Evolutionary conservation across 2,329 filamentous ascomycete species (phyloP).

Genomic region (Dothidotthia symphoricarpi): DNA sequence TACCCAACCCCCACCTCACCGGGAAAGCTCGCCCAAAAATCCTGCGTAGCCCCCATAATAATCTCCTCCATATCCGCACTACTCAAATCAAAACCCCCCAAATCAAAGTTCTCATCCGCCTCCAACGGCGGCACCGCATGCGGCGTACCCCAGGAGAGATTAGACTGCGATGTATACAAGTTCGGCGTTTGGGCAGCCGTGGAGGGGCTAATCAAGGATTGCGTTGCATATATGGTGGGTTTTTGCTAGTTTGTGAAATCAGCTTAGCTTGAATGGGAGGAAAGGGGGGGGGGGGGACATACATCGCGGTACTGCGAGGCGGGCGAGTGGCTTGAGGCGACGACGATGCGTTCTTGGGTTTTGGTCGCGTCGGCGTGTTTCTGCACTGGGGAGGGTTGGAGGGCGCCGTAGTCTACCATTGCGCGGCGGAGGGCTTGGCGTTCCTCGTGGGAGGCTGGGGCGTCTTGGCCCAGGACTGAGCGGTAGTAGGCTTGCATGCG

Average conservation of each 20-base stretch:
- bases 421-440: constrained; percentile 38
- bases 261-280: no score
- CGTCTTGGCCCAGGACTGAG: constrained; percentile 36
- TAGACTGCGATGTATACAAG: constrained; percentile 18
- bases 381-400: constrained; percentile 42
- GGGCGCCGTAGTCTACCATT: constrained; percentile 44
- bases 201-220: constrained; percentile 15
- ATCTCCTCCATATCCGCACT: constrained; percentile 41
- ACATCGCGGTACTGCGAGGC: constrained; percentile 5
- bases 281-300: background rate
- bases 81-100: constrained; percentile 34
- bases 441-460: constrained; percentile 39
- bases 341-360: constrained; percentile 12
- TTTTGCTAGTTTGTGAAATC: constrained; percentile 8
- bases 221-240: constrained; percentile 2
- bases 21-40: constrained; percentile 43
- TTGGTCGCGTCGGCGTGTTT: constrained; percentile 27
- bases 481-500: constrained; percentile 45
- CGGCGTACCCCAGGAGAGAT: constrained; percentile 23
- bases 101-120: constrained; percentile 33
- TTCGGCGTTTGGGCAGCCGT: constrained; percentile 27
- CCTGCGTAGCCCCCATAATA: constrained; percentile 41
- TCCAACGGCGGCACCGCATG: constrained; percentile 29
- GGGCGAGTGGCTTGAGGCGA: constrained; percentile 10
- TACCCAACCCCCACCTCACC: constrained; percentile 40